Conservation (phyloP, 2,329 filamentous ascomycete genomes). For the Rhinocladiella similis region DNA sequence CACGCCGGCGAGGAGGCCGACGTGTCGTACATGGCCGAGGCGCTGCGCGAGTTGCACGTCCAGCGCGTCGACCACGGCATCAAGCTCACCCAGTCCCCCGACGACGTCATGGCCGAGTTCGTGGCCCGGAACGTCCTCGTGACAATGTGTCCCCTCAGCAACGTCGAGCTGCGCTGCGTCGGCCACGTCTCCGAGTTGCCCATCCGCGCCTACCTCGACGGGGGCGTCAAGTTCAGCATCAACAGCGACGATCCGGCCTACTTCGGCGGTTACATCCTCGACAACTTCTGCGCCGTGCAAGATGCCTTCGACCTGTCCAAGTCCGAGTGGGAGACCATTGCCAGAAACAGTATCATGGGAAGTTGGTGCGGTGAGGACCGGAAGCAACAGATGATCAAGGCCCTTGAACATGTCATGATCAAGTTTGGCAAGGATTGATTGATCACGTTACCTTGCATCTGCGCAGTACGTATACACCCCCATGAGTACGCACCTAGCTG, state of each 20-base stretch:
- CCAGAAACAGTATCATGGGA: conserved; percentile 61
- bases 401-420: conserved; percentile 9
- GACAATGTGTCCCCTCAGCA: conserved; percentile 72
- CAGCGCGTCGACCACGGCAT: conserved; percentile 76
- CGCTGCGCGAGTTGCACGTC: conserved; percentile 62
- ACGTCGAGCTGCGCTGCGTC: conserved; percentile 64
- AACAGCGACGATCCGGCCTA: conserved; percentile 76
- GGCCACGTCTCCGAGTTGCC: conserved; percentile 57
- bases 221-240: conserved; percentile 67
- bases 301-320: conserved; percentile 65
- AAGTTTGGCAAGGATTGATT: neutral
- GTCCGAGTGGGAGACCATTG: conserved; percentile 68
- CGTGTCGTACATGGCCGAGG: conserved; percentile 62
- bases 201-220: conserved; percentile 62
- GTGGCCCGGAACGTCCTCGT: conserved; percentile 60
- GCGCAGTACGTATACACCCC: too few relatives aligned
- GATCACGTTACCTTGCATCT: neutral
- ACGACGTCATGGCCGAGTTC: conserved; percentile 58
- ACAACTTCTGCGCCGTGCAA: conserved; percentile 75
- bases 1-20: conserved; percentile 78
- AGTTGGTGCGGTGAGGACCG: conserved; percentile 69
- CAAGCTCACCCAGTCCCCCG: conserved; percentile 57
- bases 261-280: conserved; percentile 73
- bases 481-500: too few relatives aligned
- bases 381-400: conserved; percentile 45